Conservation (phyloP, 345 rosid genomes). For the Eucalyptus tenuipes region DNA sequence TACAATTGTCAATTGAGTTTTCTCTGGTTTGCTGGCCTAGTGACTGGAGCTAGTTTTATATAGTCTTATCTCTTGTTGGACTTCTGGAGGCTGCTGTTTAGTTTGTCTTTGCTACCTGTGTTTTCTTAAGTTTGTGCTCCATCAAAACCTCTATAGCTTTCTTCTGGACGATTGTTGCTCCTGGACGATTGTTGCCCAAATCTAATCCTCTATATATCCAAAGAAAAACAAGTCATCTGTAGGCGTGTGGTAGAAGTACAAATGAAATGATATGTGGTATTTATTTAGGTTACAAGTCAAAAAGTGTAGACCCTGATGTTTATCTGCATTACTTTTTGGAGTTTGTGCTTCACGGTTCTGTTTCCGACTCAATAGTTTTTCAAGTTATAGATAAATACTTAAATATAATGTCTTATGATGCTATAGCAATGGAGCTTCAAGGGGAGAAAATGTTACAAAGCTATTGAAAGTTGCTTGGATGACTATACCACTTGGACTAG, state of each 20-base stretch:
- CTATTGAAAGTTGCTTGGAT: constrained; percentile 81
- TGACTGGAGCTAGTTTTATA: background rate
- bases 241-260: background rate
- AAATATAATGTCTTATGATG: background rate
- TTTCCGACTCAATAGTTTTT: background rate
- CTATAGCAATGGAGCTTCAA: constrained; percentile 39
- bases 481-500: constrained; percentile 45
- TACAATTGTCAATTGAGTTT: background rate
- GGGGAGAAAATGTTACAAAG: constrained; percentile 22
- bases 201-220: background rate
- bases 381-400: background rate
- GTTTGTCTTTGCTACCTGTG: background rate
- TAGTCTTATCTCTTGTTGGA: background rate
- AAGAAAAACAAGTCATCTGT: background rate
- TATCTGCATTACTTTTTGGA: background rate
- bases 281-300: background rate
- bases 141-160: background rate
- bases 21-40: background rate
- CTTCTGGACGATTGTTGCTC: background rate
- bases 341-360: background rate
- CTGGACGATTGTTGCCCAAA: background rate
- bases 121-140: background rate
- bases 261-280: background rate
- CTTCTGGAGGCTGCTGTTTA: background rate
- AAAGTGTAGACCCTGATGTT: background rate